Percentiles rank a stretch among this genome's conserved stretches.
Evolutionary conservation across 352 stramenopile species (phyloP).

Genomic region (Globisporangium viniferum): DNA sequence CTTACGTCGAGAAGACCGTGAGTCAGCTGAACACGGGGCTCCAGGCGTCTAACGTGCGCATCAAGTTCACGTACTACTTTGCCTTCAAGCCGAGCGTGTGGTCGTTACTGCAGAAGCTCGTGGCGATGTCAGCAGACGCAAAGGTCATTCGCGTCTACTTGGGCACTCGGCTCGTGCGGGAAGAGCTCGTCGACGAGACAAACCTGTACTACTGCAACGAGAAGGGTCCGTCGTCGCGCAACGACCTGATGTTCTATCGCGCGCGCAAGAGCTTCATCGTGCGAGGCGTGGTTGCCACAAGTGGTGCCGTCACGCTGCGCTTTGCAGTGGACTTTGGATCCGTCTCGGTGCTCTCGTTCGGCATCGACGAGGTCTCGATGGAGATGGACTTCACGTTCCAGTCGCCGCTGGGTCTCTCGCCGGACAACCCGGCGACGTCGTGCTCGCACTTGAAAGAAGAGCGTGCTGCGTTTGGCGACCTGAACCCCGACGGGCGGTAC

Average conservation of each 20-base stretch:
- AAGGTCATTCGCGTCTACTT: slow-evolving; percentile 49
- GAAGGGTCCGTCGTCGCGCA: slow-evolving; percentile 11
- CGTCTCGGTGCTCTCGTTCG: slow-evolving; percentile 40
- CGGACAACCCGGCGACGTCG: slow-evolving; percentile 37
- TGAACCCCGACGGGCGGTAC: slow-evolving; percentile 54
- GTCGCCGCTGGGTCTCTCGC: slow-evolving; percentile 42
- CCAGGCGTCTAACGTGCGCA: slow-evolving; percentile 36
- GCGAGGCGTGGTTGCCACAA: slow-evolving; percentile 32
- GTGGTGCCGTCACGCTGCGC: slow-evolving; percentile 26
- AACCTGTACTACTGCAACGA: slow-evolving; percentile 40
- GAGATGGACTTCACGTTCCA: slow-evolving; percentile 57
- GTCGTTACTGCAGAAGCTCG: slow-evolving; percentile 18
- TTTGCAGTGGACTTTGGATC: slow-evolving; percentile 47
- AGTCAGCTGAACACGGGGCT: slow-evolving; percentile 24
- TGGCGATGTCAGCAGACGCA: slow-evolving; percentile 24
- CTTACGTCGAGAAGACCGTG: slow-evolving; percentile 46
- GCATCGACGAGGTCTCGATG: slow-evolving; percentile 63
- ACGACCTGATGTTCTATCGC: slow-evolving; percentile 34
- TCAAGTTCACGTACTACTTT: slow-evolving; percentile 68
- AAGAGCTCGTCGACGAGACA: slow-evolving; percentile 37
- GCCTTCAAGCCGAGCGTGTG: slow-evolving; percentile 40
- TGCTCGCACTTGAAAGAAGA: slow-evolving; percentile 49
- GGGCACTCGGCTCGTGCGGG: slow-evolving; percentile 36
- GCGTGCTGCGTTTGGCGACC: slow-evolving; percentile 30
- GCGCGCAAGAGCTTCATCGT: slow-evolving; percentile 36